Conservation (phyloP, 2,329 filamentous ascomycete species). For the Hymenoscyphus salicellus region DNA sequence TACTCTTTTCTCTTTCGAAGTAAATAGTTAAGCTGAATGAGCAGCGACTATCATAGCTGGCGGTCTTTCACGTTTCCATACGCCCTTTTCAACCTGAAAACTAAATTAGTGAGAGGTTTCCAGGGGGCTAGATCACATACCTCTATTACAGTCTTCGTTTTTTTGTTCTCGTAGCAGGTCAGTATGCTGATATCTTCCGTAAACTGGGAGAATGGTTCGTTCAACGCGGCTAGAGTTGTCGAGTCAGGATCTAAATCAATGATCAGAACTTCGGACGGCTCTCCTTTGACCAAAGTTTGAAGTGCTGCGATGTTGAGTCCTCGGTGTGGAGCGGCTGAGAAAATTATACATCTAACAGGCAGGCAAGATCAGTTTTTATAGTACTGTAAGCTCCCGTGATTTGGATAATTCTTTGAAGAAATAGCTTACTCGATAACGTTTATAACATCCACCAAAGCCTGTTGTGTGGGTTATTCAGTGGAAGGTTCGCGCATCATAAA, state of each 20-base stretch:
- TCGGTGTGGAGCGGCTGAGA: slow-evolving; percentile 30
- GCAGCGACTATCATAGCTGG: slow-evolving; percentile 18
- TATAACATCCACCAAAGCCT: too few relatives aligned
- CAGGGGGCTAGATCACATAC: background rate
- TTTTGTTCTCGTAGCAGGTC: background rate
- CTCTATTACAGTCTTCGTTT: background rate
- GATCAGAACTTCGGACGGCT: slow-evolving; percentile 13
- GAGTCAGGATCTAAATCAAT: background rate
- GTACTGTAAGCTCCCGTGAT: too few relatives aligned
- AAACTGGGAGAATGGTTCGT: background rate
- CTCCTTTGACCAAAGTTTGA: slow-evolving; percentile 22
- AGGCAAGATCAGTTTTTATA: background rate
- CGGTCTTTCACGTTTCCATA: slow-evolving; percentile 23
- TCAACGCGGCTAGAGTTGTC: background rate
- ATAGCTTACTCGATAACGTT: too few relatives aligned
- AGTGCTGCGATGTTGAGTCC: slow-evolving; percentile 27
- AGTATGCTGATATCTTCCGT: background rate
- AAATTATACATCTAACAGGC: slow-evolving; percentile 22
- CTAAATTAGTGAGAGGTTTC: too few relatives aligned
- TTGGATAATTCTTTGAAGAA: too few relatives aligned
- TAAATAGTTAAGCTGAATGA: slow-evolving; percentile 17
- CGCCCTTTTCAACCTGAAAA: slow-evolving; percentile 7
- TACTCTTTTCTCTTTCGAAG: slow-evolving; percentile 14
- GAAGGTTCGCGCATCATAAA: too few relatives aligned
- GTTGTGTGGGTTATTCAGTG: too few relatives aligned